phyloP scores from a whole-genome alignment of 495 filamentous ascomycete genomes.

The Aspergillus cavernicola region DNA sequence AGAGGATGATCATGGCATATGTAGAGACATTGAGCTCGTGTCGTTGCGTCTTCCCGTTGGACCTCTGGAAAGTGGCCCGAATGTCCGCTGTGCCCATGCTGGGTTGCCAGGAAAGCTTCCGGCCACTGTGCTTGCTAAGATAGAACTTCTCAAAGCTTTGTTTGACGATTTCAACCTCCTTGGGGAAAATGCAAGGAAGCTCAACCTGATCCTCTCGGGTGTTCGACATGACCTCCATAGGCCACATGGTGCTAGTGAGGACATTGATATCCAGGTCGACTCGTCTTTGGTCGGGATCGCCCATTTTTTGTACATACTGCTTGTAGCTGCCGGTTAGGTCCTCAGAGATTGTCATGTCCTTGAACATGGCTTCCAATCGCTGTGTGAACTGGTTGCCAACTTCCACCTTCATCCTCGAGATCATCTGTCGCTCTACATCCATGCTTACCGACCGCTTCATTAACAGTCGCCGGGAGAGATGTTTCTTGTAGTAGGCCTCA shows the following conservation, averaged over 20 bases:
- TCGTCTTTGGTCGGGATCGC: conserved; percentile 61
- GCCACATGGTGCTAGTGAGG: conserved; percentile 92
- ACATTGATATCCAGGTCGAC: conserved; percentile 80
- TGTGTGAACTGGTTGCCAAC: conserved; percentile 90
- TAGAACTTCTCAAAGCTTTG: conserved; percentile 91
- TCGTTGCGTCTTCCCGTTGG: conserved; percentile 65
- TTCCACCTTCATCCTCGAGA: conserved; percentile 91
- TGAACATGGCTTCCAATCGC: conserved; percentile 97
- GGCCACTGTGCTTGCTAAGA: conserved; percentile 77
- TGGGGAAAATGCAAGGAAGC: conserved; percentile 64
- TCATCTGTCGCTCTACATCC: conserved; percentile 92
- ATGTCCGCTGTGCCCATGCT: conserved; percentile 85
- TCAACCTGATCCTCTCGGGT: conserved; percentile 50
- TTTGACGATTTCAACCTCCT: conserved; percentile 70
- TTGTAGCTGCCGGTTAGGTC: conserved; percentile 78
- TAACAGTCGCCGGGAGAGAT: conserved; percentile 79
- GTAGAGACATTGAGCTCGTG: conserved; percentile 93
- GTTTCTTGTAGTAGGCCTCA: conserved; percentile 97
- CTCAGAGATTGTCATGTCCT: conserved; percentile 87
- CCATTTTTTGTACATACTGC: conserved; percentile 58
- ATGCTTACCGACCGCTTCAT: conserved; percentile 83
- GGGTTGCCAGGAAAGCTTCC: conserved; percentile 80
- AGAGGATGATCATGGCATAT: conserved; percentile 83
- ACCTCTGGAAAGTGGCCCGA: conserved; percentile 71
- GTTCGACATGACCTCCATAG: conserved; percentile 74